Evolutionary conservation across 306 rosid species (phyloP).

Genomic region (Casuarina glauca): DNA sequence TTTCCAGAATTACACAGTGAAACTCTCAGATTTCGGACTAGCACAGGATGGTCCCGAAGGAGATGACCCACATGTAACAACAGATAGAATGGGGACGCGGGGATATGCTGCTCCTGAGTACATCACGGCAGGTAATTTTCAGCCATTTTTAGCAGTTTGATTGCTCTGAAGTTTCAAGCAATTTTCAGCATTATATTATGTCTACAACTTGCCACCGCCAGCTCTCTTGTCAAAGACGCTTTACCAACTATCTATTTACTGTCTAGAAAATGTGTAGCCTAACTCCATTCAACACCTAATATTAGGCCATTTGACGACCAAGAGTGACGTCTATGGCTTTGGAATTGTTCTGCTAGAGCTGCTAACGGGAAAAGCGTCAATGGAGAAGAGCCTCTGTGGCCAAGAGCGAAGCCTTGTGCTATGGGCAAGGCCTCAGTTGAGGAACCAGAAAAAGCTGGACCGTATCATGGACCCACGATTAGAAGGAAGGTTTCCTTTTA

Average conservation of each 20-base stretch:
- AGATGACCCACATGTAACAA: constrained; percentile 92
- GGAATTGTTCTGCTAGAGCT: constrained; percentile 84
- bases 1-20: constrained; percentile 69
- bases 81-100: constrained; percentile 90
- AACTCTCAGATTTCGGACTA: constrained; percentile 92
- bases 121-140: constrained; percentile 72
- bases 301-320: constrained; percentile 85
- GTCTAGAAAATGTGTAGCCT: constrained; percentile 4
- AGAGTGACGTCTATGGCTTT: constrained; percentile 92
- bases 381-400: constrained; percentile 61
- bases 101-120: constrained; percentile 99
- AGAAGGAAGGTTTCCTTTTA: constrained; percentile 77
- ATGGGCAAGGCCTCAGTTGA: constrained; percentile 76
- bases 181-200: neutral
- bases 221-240: neutral
- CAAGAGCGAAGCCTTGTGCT: constrained; percentile 80
- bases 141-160: too few relatives aligned
- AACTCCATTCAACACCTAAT: constrained; percentile 12
- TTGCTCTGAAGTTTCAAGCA: neutral
- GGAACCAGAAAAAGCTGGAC: constrained; percentile 47
- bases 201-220: neutral
- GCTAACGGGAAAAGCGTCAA: constrained; percentile 73
- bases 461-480: constrained; percentile 87
- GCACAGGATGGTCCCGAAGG: constrained; percentile 99
- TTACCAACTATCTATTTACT: neutral